These are phyloP conservation scores for Candida sanyiensis DNA, from an alignment of 805 yeast genomes.

Conservation along the genomic window DNA sequence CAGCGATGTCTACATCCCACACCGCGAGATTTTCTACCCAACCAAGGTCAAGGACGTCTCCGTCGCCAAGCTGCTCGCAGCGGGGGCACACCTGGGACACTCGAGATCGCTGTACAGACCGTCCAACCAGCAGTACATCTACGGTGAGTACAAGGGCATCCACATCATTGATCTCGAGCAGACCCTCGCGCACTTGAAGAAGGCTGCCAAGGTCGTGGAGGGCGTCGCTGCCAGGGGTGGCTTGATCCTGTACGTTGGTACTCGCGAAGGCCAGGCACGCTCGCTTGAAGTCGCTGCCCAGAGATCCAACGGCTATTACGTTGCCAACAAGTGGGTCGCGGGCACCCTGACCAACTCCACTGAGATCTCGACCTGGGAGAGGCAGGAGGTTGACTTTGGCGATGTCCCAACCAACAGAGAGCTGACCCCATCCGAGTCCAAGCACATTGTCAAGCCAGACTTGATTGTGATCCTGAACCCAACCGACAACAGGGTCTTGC, in stretches of 20 bases:
- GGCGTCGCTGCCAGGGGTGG: constrained; percentile 86
- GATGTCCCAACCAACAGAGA: constrained; percentile 61
- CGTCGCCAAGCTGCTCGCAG: constrained; percentile 69
- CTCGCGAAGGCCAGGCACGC: constrained; percentile 69
- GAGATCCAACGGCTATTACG: constrained; percentile 74
- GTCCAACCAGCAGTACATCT: constrained; percentile 77
- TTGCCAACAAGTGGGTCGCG: constrained; percentile 85
- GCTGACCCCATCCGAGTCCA: constrained; percentile 44
- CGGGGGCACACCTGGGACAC: constrained; percentile 95
- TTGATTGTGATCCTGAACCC: constrained; percentile 84
- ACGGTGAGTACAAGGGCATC: constrained; percentile 86
- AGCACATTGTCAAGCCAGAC: constrained; percentile 74
- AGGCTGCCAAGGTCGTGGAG: constrained; percentile 81
- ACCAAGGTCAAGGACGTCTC: constrained; percentile 51
- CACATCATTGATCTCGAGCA: constrained; percentile 87
- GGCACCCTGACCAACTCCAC: constrained; percentile 87
- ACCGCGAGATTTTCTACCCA: constrained; percentile 58
- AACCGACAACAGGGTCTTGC: constrained; percentile 71
- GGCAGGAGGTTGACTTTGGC: constrained; percentile 70
- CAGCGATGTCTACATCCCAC: constrained; percentile 61
- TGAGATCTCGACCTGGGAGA: constrained; percentile 56
- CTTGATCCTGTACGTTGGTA: constrained; percentile 75
- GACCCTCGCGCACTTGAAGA: constrained; percentile 66
- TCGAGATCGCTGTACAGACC: constrained; percentile 75
- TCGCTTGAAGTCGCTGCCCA: constrained; percentile 75